Percentiles rank a stretch among this genome's conserved stretches.
Conservation (phyloP, 306 rosid genomes). For the Quercus engelmannii region DNA sequence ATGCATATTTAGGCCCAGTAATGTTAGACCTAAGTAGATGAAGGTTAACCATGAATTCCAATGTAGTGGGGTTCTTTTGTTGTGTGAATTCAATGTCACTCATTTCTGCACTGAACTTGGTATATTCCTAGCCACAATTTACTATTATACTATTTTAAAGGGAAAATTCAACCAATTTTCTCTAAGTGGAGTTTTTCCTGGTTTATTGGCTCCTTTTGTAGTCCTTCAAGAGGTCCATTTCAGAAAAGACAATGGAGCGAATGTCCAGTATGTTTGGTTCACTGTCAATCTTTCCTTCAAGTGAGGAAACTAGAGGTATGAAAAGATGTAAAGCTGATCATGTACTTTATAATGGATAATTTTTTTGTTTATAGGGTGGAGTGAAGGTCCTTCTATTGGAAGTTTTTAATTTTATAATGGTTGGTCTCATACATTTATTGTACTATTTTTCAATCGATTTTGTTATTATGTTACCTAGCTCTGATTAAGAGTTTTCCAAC, state of each 20-base stretch:
- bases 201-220: slow-evolving; percentile 36
- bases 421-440: slow-evolving; percentile 2
- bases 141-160: background rate
- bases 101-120: slow-evolving; percentile 7
- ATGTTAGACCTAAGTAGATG: background rate
- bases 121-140: background rate
- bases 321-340: slow-evolving; percentile 1
- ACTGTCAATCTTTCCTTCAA: slow-evolving; percentile 56
- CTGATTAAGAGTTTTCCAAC: slow-evolving; percentile 18
- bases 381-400: background rate
- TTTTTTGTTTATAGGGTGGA: background rate
- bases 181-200: slow-evolving; percentile 15
- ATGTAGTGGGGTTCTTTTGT: background rate
- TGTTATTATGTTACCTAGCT: background rate
- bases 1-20: background rate
- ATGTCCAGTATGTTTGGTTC: slow-evolving; percentile 66
- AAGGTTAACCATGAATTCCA: slow-evolving; percentile 1
- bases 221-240: slow-evolving; percentile 65
- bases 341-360: background rate
- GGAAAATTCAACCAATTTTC: background rate
- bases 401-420: background rate
- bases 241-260: slow-evolving; percentile 65
- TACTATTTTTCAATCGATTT: background rate
- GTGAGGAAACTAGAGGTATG: slow-evolving; percentile 61
- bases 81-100: background rate